Conservation (phyloP, 257 asterid species). For the Hygrophila difformis region DNA sequence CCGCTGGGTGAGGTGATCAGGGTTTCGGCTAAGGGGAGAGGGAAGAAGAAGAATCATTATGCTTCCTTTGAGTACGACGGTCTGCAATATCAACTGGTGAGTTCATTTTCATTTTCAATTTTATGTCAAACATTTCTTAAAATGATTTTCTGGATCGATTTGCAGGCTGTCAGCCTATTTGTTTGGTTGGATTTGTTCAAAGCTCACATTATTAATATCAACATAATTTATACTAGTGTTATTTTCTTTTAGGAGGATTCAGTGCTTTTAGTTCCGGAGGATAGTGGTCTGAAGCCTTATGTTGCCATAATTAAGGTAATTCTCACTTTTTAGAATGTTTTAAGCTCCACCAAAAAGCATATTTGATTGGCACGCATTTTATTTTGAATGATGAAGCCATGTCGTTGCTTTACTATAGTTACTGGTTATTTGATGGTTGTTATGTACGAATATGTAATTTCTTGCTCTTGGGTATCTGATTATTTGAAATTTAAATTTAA, state of each 20-base stretch:
- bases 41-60: constrained; percentile 37
- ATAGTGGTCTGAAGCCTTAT: constrained; percentile 57
- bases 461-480: too few species aligned
- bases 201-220: not conserved
- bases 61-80: constrained; percentile 67
- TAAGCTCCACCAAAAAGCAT: not conserved
- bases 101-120: constrained; percentile 6
- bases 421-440: too few species aligned
- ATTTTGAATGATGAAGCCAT: too few species aligned
- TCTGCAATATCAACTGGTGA: constrained; percentile 61
- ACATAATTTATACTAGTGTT: not conserved
- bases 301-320: constrained; percentile 92
- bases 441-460: too few species aligned
- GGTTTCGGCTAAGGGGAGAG: constrained; percentile 66
- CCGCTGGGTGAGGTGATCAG: constrained; percentile 61
- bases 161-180: too few species aligned
- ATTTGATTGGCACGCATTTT: not conserved
- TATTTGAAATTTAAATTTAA: too few species aligned
- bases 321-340: constrained; percentile 13
- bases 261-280: constrained; percentile 73
- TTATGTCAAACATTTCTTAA: too few species aligned
- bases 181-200: too few species aligned
- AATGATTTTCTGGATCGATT: not conserved
- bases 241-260: constrained; percentile 66
- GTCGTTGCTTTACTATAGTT: too few species aligned